Percentiles rank a stretch among this genome's conserved stretches.
These are phyloP conservation scores for Candida ovalis DNA, from an alignment of 805 yeast species.

Conservation along the genomic window DNA sequence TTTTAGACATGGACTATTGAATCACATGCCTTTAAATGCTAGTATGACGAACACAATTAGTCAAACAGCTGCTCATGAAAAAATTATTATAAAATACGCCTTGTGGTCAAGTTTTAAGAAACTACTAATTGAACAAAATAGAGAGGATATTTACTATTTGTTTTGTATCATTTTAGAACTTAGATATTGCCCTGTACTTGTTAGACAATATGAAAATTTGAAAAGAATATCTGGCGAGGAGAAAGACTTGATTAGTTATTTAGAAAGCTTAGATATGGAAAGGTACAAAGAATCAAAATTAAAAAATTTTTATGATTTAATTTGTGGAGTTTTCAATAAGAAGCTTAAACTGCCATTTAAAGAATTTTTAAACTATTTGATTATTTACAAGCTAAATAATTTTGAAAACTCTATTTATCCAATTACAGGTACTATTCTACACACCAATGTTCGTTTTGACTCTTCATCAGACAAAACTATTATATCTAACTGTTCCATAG, in stretches of 20 bases:
- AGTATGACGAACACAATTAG: constrained; percentile 22
- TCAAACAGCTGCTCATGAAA: constrained; percentile 2
- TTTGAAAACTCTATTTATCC: constrained; percentile 26
- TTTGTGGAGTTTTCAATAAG: constrained; percentile 22
- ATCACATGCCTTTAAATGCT: constrained; percentile 30
- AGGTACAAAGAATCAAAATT: constrained; percentile 5
- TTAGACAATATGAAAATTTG: constrained; percentile 16
- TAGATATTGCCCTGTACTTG: constrained; percentile 17
- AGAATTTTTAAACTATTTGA: constrained; percentile 20
- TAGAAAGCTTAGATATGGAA: constrained; percentile 1
- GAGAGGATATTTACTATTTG: constrained; percentile 19
- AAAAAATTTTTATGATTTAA: constrained; percentile 9
- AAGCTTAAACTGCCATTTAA: constrained; percentile 13
- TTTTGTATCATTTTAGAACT: constrained; percentile 20
- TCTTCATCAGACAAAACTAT: constrained; percentile 1
- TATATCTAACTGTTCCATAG: constrained; percentile 17
- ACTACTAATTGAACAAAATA: constrained; percentile 7
- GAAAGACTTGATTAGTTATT: constrained; percentile 12
- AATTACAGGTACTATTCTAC: constrained; percentile 15
- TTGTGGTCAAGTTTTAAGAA: constrained; percentile 21
- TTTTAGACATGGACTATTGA: constrained; percentile 22
- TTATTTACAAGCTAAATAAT: constrained; percentile 24
- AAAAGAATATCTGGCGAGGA: constrained; percentile 8
- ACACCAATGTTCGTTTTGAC: constrained; percentile 1
- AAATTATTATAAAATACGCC: constrained; percentile 19